A percentile compares a stretch with the other conserved stretches of the same genome.
phyloP scores from a whole-genome alignment of 805 yeast genomes.

The Hagleromyces aurorensis region DNA sequence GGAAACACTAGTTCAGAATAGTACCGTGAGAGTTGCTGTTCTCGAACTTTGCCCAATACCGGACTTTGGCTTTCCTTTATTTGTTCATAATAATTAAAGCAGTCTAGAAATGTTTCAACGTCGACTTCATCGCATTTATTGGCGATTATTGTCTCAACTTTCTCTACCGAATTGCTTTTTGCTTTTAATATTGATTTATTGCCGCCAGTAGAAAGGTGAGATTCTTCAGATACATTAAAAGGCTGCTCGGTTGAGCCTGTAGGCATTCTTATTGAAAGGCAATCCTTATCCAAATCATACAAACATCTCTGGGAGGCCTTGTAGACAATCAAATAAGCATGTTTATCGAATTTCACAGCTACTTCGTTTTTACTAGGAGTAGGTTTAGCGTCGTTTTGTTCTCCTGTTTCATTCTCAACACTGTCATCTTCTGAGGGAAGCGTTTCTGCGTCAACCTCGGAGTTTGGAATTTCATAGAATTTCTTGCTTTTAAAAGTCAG shows the following conservation, averaged over 20 bases:
- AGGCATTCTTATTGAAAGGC: not conserved
- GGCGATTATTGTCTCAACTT: slow-evolving; percentile 32
- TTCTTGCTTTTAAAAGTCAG: slow-evolving; percentile 10
- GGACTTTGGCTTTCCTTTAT: slow-evolving; percentile 30
- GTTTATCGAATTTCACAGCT: slow-evolving; percentile 23
- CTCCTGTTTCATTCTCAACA: not conserved
- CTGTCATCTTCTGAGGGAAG: slow-evolving; percentile 2
- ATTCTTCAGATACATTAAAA: too few relatives aligned
- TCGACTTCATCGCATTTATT: slow-evolving; percentile 34
- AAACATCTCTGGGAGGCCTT: slow-evolving; percentile 18
- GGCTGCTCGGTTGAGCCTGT: too few relatives aligned
- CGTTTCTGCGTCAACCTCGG: not conserved
- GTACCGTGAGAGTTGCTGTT: slow-evolving; percentile 33
- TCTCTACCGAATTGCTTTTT: slow-evolving; percentile 29
- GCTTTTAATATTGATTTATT: slow-evolving; percentile 32
- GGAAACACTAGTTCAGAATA: slow-evolving; percentile 22
- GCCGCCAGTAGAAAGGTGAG: not conserved
- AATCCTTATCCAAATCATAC: not conserved
- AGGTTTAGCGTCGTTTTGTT: not conserved
- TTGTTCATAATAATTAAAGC: slow-evolving; percentile 33
- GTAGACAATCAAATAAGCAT: slow-evolving; percentile 24
- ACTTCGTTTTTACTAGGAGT: slow-evolving; percentile 3
- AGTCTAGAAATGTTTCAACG: slow-evolving; percentile 31
- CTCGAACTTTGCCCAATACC: slow-evolving; percentile 30
- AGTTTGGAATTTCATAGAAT: slow-evolving; percentile 12